These are phyloP conservation scores for Penicillium macrosclerotiorum DNA, from an alignment of 495 filamentous ascomycete species.

Conservation along the genomic window DNA sequence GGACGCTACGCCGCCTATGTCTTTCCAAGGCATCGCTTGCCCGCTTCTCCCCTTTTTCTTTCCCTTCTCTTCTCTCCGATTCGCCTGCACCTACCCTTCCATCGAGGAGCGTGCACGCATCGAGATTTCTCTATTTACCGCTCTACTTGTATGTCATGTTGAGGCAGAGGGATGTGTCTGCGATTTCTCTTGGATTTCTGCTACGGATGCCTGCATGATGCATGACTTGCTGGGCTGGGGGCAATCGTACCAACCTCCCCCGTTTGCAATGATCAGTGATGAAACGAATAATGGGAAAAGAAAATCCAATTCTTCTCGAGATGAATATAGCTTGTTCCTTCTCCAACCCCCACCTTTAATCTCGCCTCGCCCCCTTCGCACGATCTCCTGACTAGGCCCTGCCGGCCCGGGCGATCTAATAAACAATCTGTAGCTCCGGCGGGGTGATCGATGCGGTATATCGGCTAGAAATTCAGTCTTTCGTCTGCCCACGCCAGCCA, in stretches of 20 bases:
- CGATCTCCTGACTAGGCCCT: too few species aligned
- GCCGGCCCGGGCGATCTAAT: too few species aligned
- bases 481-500: too few species aligned
- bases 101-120: slow-evolving; percentile 3
- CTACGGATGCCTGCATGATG: slow-evolving; percentile 14
- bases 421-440: too few species aligned
- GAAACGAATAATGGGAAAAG: slow-evolving; percentile 11
- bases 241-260: neutral
- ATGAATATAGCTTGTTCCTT: neutral
- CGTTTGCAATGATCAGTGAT: slow-evolving; percentile 17
- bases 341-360: too few species aligned
- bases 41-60: too few species aligned
- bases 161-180: slow-evolving; percentile 13
- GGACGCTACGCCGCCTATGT: too few species aligned
- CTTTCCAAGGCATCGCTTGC: too few species aligned
- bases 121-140: slow-evolving; percentile 9
- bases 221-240: slow-evolving; percentile 12
- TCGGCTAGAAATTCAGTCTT: too few species aligned
- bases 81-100: neutral
- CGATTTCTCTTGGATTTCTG: slow-evolving; percentile 9
- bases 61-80: slow-evolving; percentile 6
- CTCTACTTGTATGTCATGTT: slow-evolving; percentile 32
- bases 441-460: neutral
- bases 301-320: neutral
- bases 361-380: too few species aligned